phyloP scores from a whole-genome alignment of 2,329 filamentous ascomycete species.

The Pseudogymnoascus destructans region DNA sequence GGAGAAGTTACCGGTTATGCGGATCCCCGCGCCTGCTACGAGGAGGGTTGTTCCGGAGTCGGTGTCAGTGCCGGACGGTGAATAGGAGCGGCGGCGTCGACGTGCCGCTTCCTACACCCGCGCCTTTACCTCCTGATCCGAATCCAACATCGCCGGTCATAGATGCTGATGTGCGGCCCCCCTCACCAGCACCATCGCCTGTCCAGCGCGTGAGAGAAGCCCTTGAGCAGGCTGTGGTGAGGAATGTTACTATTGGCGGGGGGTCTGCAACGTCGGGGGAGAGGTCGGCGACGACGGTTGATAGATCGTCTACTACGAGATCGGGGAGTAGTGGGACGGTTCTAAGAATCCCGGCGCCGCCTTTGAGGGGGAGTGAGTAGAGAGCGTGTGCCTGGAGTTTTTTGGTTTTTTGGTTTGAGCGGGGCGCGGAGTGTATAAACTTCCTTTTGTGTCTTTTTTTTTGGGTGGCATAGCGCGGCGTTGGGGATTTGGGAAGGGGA shows the following conservation, averaged over 20 bases:
- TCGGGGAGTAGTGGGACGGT: neutral
- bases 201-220: neutral
- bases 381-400: neutral
- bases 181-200: neutral
- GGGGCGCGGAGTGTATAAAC: neutral
- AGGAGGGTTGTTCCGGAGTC: neutral
- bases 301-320: neutral
- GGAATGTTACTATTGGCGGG: neutral
- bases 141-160: neutral
- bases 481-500: neutral
- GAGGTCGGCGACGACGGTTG: neutral
- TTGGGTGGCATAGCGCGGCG: neutral
- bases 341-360: neutral
- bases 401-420: neutral
- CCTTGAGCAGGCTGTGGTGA: neutral
- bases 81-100: neutral
- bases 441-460: neutral
- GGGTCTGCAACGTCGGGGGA: neutral
- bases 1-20: neutral
- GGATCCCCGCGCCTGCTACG: neutral
- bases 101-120: neutral
- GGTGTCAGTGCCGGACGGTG: neutral
- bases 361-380: neutral
- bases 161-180: neutral
- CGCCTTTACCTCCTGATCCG: neutral